phyloP scores from a whole-genome alignment of 495 filamentous ascomycete species.

The Penicillium silybi region DNA sequence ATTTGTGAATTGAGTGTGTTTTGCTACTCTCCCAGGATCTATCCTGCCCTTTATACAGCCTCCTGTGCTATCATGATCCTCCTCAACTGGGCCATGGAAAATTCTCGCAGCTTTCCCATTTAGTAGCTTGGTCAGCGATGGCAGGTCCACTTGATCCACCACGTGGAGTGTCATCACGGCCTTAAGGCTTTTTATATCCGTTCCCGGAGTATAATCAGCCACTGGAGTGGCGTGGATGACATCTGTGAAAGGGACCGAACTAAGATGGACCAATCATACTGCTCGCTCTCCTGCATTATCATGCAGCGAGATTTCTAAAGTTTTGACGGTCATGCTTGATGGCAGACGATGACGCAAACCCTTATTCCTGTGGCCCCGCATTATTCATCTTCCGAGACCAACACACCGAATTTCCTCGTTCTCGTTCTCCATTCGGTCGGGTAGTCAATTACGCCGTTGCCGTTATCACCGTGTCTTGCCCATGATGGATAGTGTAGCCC shows the following conservation, averaged over 20 bases:
- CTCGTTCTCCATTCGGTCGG: background rate
- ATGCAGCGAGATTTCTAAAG: background rate
- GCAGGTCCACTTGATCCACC: slow-evolving; percentile 11
- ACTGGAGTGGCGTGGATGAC: background rate
- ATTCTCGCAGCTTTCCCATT: background rate
- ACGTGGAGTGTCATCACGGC: slow-evolving; percentile 16
- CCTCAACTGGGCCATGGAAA: background rate
- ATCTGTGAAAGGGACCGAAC: background rate
- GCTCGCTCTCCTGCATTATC: background rate
- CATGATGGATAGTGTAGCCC: background rate
- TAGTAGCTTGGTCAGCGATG: background rate
- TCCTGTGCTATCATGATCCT: background rate
- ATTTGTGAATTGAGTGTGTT: slow-evolving; percentile 34
- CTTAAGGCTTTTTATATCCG: slow-evolving; percentile 14
- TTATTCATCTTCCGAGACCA: background rate
- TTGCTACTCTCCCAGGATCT: slow-evolving; percentile 50
- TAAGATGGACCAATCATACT: background rate
- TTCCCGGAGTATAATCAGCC: background rate
- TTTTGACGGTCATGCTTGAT: background rate
- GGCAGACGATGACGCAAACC: background rate
- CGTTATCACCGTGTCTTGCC: no score
- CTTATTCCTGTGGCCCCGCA: background rate
- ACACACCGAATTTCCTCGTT: background rate
- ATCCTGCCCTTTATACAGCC: slow-evolving; percentile 32
- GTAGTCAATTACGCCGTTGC: background rate